phyloP scores from a whole-genome alignment of 371 early-diverging fungal genomes.

The Apophysomyces sp. region DNA sequence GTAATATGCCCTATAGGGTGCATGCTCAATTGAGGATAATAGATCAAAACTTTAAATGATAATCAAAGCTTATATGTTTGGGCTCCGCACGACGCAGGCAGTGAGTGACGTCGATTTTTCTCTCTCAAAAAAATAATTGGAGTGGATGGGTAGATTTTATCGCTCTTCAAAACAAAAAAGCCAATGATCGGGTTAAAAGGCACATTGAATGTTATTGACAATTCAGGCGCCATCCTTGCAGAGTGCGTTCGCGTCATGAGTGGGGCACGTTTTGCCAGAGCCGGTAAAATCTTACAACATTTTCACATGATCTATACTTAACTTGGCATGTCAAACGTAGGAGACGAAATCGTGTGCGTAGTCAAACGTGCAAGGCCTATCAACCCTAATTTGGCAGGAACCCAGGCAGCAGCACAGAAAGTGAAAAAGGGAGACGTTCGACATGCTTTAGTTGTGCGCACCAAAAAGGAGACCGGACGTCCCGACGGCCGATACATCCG shows the following conservation, averaged over 20 bases:
- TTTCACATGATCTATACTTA: not conserved
- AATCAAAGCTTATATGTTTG: no score
- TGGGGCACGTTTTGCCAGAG: constrained; percentile 76
- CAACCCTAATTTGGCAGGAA: constrained; percentile 50
- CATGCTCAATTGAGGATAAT: no score
- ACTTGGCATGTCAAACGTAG: constrained; percentile 33
- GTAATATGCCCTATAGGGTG: no score
- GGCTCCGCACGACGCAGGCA: no score
- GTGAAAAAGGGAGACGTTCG: constrained; percentile 96
- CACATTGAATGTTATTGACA: constrained; percentile 90
- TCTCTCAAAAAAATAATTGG: no score
- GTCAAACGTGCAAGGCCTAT: constrained; percentile 92
- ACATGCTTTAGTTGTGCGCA: constrained; percentile 91
- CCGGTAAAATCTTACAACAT: constrained; percentile 38
- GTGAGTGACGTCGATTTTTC: no score
- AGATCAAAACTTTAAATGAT: no score
- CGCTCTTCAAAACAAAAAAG: not conserved
- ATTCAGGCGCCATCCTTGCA: constrained; percentile 92
- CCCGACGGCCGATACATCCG: constrained; percentile 92
- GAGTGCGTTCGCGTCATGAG: constrained; percentile 95
- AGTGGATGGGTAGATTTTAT: no score
- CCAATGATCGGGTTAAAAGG: constrained; percentile 84
- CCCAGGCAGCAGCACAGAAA: constrained; percentile 64
- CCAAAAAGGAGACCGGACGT: constrained; percentile 87
- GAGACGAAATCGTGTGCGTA: constrained; percentile 96